These are phyloP conservation scores for Leptomonas seymouri DNA, from an alignment of 208 protist genomes.

Conservation along the genomic window DNA sequence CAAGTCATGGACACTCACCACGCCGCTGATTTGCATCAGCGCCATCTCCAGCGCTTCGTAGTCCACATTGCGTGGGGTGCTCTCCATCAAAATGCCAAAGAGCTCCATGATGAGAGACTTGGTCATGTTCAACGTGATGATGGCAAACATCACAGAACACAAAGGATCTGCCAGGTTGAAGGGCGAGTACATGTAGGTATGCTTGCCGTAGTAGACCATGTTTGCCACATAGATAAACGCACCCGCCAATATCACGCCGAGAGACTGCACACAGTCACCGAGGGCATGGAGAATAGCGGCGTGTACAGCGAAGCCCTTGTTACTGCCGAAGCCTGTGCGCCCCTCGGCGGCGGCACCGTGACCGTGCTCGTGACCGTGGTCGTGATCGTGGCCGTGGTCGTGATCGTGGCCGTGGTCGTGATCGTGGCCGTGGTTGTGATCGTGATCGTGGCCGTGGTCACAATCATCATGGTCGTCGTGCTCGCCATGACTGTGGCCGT, in stretches of 20 bases:
- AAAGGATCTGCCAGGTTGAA: constrained; percentile 91
- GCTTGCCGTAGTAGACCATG: constrained; percentile 39
- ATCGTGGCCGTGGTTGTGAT: constrained; percentile 28
- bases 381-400: constrained; percentile 54
- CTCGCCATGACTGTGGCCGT: constrained; percentile 60
- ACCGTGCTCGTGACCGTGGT: constrained; percentile 33
- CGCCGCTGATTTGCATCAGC: constrained; percentile 60
- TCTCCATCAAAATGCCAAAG: constrained; percentile 91
- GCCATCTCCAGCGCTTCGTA: constrained; percentile 51
- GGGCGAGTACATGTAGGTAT: constrained; percentile 54
- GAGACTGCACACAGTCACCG: constrained; percentile 89
- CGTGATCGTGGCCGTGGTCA: constrained; percentile 37
- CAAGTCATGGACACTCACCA: constrained; percentile 86
- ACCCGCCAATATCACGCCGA: constrained; percentile 88
- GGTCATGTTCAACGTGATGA: constrained; percentile 90
- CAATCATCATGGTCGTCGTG: constrained; percentile 14
- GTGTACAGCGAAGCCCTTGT: constrained; percentile 64
- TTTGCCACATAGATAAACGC: constrained; percentile 83
- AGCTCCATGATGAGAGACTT: constrained; percentile 63
- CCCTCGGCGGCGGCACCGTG: too few species aligned
- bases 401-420: constrained; percentile 45
- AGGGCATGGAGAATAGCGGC: constrained; percentile 89
- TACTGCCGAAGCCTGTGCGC: constrained; percentile 22
- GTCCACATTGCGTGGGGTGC: constrained; percentile 73
- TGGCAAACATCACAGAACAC: constrained; percentile 87